Evolutionary conservation across 192 early-diverging fungal species (phyloP).

Genomic region (Martensiomyces pterosporus): DNA sequence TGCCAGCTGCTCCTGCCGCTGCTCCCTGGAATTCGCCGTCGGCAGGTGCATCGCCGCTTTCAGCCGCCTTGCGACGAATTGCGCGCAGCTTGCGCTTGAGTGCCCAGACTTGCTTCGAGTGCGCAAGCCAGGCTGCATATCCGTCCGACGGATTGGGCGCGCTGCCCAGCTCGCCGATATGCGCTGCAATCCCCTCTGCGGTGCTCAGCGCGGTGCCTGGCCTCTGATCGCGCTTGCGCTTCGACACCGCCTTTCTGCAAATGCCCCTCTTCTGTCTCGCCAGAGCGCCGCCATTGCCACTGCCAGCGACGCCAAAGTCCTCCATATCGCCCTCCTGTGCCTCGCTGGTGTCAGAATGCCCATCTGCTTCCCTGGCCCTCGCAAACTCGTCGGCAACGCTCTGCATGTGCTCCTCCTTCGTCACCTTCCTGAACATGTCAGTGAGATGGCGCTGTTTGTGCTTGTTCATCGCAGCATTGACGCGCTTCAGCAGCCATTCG

Average conservation of each 20-base stretch:
- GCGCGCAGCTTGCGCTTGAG: conserved; percentile 54
- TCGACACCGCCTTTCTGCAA: conserved; percentile 7
- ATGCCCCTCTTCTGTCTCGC: conserved; percentile 16
- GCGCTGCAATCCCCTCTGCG: conserved; percentile 39
- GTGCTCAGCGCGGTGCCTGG: conserved; percentile 22
- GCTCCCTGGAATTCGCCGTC: not conserved
- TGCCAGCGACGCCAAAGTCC: conserved; percentile 49
- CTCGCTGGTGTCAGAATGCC: too few relatives aligned
- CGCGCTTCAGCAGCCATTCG: conserved; percentile 87
- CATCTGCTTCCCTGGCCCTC: conserved; percentile 3
- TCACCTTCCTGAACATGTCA: conserved; percentile 67
- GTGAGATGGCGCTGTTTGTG: conserved; percentile 80
- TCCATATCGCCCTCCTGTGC: conserved; percentile 56
- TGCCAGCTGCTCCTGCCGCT: not conserved
- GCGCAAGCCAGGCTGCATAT: conserved; percentile 70
- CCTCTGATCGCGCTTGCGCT: conserved; percentile 3
- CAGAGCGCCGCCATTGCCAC: conserved; percentile 4
- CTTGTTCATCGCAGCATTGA: conserved; percentile 71
- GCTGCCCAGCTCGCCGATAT: conserved; percentile 40
- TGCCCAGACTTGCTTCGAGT: conserved; percentile 76
- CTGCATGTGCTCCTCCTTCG: conserved; percentile 31
- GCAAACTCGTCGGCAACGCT: conserved; percentile 12
- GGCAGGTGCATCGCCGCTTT: conserved; percentile 19
- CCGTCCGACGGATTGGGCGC: conserved; percentile 65
- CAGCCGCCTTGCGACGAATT: conserved; percentile 39